A percentile compares a stretch with the other conserved stretches of the same genome.
Conservation (phyloP, 176 grass and related monocot genomes). For the bread wheat (Triticum aestivum) region IWGSC_CS_RefSeq_v2.1 NC_057807.1:292880204-292880703, state of each 20-base stretch:
- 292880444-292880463: not conserved
- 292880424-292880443: not conserved
- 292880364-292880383: too few species aligned
- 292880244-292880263: not conserved
- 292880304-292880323: not conserved
- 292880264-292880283: not conserved
- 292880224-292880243: not conserved
- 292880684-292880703: too few species aligned
- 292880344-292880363: not conserved
- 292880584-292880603: not conserved
- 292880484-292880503: not conserved
- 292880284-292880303: not conserved
- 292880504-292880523: not conserved
- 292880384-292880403: too few species aligned
- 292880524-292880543: not conserved
- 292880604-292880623: not conserved
- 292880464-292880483: not conserved
- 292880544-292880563: too few species aligned
- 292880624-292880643: not conserved
- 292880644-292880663: too few species aligned
- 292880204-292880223: not conserved
- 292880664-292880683: too few species aligned
- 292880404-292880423: not conserved
- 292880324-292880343: not conserved
- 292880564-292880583: not conserved